Evolutionary conservation across 2,329 filamentous ascomycete genomes (phyloP).

Genomic region (Ophiocordyceps robertsii): DNA sequence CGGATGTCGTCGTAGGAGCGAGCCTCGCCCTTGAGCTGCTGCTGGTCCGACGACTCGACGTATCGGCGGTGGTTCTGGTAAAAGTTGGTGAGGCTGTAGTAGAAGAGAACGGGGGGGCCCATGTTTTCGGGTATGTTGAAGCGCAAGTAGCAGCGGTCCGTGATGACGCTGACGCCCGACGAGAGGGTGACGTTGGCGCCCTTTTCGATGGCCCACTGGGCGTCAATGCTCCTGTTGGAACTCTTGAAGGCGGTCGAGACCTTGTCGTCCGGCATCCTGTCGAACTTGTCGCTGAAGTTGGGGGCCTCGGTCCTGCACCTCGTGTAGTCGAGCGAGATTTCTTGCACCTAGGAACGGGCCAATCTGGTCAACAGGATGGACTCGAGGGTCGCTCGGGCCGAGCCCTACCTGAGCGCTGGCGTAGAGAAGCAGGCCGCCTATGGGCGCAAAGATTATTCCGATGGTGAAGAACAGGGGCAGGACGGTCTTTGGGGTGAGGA

Average conservation of each 20-base stretch:
- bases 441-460: slow-evolving; percentile 84
- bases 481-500: slow-evolving; percentile 88
- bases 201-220: slow-evolving; percentile 28
- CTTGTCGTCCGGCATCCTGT: slow-evolving; percentile 39
- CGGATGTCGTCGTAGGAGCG: slow-evolving; percentile 48
- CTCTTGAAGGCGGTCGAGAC: slow-evolving; percentile 62
- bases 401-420: slow-evolving; percentile 61
- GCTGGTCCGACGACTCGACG: slow-evolving; percentile 72
- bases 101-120: slow-evolving; percentile 72
- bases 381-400: background rate
- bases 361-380: slow-evolving; percentile 5
- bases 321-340: slow-evolving; percentile 84
- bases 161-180: slow-evolving; percentile 19
- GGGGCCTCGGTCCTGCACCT: slow-evolving; percentile 51
- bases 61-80: slow-evolving; percentile 98
- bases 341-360: slow-evolving; percentile 56
- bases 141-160: slow-evolving; percentile 54
- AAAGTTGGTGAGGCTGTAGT: slow-evolving; percentile 94
- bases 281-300: slow-evolving; percentile 18
- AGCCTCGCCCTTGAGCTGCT: slow-evolving; percentile 63
- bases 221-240: slow-evolving; percentile 23
- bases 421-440: slow-evolving; percentile 76
- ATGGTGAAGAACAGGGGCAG: slow-evolving; percentile 83
- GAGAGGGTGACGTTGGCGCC: slow-evolving; percentile 26
- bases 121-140: slow-evolving; percentile 74